A percentile compares a stretch with the other conserved stretches of the same genome.
These are phyloP conservation scores for Exsudoporus frostii DNA, from an alignment of 768 basidiomycete species.

Conservation along the genomic window DNA sequence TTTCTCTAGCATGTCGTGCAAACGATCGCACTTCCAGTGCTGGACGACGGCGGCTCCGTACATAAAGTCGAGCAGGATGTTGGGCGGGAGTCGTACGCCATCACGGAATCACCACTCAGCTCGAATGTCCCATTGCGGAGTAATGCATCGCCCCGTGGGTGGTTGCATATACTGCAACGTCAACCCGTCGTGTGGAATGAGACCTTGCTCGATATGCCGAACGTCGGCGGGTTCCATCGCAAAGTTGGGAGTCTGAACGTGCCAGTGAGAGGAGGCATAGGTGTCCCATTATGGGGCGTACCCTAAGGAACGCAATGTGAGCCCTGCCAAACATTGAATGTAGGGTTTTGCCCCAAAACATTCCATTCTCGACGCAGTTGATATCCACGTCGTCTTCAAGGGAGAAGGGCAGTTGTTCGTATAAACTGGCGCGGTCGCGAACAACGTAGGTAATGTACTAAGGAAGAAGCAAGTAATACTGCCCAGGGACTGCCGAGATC, in stretches of 20 bases:
- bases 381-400: background rate
- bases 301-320: background rate
- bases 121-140: background rate
- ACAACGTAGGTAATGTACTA: slow-evolving; percentile 1
- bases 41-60: background rate
- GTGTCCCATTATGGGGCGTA: background rate
- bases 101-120: too few species aligned
- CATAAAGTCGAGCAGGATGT: background rate
- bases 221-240: background rate
- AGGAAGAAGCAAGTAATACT: background rate
- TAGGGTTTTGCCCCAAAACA: background rate
- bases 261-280: background rate
- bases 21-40: background rate
- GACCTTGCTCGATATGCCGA: background rate
- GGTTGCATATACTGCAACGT: background rate
- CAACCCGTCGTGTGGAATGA: background rate
- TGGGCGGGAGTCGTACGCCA: background rate
- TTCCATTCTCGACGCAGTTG: background rate
- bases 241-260: background rate
- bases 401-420: background rate
- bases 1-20: background rate
- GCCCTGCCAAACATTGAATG: background rate
- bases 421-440: background rate
- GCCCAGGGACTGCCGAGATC: background rate
- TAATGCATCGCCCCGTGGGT: background rate